Percentiles rank a stretch among this genome's conserved stretches.
Conservation (phyloP, 352 stramenopile genomes). For the Detonula confervacea region DNA sequence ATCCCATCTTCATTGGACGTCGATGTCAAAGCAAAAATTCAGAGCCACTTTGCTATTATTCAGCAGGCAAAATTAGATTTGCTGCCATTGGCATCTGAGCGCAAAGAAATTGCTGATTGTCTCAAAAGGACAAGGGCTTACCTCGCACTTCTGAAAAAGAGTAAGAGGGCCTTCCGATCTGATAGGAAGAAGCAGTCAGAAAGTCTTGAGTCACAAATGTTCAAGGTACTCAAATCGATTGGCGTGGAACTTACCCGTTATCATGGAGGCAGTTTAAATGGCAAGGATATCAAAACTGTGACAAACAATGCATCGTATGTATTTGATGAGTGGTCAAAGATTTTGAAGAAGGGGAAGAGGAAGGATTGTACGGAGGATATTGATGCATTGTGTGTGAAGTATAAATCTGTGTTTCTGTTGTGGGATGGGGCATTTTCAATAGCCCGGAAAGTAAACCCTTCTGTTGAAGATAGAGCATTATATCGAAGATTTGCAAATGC, state of each 20-base stretch:
- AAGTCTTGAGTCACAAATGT: conserved; percentile 24
- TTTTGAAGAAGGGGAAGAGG: conserved; percentile 27
- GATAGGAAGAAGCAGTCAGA: neutral
- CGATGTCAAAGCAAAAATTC: neutral
- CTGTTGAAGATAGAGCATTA: conserved; percentile 2
- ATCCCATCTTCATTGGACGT: neutral
- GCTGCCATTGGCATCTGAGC: neutral
- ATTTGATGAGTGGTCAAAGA: conserved; percentile 24
- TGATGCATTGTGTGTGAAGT: conserved; percentile 11
- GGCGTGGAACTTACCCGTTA: conserved; percentile 24
- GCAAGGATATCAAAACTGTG: conserved; percentile 33
- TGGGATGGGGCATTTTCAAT: conserved; percentile 49
- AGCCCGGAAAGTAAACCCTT: conserved; percentile 26
- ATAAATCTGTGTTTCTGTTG: conserved; percentile 20
- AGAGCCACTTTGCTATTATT: neutral
- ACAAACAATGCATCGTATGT: conserved; percentile 28
- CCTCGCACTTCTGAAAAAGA: neutral
- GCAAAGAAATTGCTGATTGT: neutral
- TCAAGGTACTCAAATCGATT: conserved; percentile 25
- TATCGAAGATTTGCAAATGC: conserved; percentile 28
- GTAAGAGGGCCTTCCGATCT: neutral
- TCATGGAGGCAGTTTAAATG: conserved; percentile 48
- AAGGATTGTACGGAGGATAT: conserved; percentile 15
- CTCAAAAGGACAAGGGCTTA: neutral
- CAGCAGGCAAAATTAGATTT: neutral